Evolutionary conservation across 495 filamentous ascomycete species (phyloP).

Genomic region (Tuber indicum): DNA sequence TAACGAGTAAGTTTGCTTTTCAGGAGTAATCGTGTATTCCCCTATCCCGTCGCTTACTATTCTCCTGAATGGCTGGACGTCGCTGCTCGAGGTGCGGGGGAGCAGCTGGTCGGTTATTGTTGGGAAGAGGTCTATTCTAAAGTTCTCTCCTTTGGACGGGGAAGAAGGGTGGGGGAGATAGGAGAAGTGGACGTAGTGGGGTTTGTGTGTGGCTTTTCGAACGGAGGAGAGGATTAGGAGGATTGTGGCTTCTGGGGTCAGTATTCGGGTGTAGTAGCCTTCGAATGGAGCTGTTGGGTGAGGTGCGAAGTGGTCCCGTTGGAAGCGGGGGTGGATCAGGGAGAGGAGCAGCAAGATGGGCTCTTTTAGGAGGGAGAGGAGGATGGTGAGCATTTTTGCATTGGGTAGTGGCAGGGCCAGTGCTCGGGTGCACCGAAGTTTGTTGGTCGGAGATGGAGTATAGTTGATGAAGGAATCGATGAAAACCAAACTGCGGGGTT

Average conservation of each 20-base stretch:
- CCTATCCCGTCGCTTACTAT: constrained; percentile 17
- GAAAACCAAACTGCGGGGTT: background rate
- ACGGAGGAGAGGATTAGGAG: constrained; percentile 42
- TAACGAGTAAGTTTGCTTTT: constrained; percentile 29
- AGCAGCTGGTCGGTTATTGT: constrained; percentile 21
- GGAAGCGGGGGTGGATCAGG: constrained; percentile 20
- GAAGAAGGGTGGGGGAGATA: constrained; percentile 42
- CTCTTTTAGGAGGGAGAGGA: constrained; percentile 26
- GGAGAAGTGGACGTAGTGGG: constrained; percentile 48
- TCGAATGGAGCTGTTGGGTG: constrained; percentile 46
- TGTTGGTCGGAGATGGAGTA: background rate
- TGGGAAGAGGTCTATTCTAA: constrained; percentile 30
- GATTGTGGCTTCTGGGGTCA: constrained; percentile 43
- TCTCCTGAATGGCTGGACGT: constrained; percentile 26
- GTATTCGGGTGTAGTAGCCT: constrained; percentile 49
- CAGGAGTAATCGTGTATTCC: constrained; percentile 6
- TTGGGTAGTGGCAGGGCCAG: background rate
- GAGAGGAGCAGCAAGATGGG: constrained; percentile 25
- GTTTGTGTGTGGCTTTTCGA: constrained; percentile 38
- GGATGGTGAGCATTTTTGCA: constrained; percentile 14
- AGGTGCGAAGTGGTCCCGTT: constrained; percentile 41
- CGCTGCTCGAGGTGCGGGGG: background rate
- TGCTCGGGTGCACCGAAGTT: background rate
- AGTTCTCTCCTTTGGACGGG: background rate
- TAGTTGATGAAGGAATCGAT: background rate